Percentiles rank a stretch among this genome's conserved stretches.
These are phyloP conservation scores for Fonsecaea multimorphosa DNA, from an alignment of 2,329 filamentous ascomycete genomes.

Conservation along the genomic window DNA sequence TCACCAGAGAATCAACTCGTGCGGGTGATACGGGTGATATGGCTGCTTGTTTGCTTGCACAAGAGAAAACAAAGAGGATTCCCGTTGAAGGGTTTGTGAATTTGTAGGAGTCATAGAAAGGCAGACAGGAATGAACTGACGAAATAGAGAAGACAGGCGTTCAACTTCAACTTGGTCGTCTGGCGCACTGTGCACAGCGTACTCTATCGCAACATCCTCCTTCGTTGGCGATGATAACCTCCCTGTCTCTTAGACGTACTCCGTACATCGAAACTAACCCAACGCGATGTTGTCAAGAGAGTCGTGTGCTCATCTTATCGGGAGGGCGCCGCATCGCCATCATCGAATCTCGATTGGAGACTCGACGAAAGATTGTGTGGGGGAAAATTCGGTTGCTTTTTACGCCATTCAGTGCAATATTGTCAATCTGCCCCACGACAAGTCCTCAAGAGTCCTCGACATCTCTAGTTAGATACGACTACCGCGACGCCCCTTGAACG, in stretches of 20 bases:
- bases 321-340: neutral
- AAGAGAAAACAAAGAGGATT: constrained; percentile 1
- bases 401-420: neutral
- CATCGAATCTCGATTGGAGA: neutral
- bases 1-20: neutral
- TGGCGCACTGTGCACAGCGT: neutral
- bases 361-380: constrained; percentile 17
- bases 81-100: neutral
- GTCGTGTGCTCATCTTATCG: constrained; percentile 15
- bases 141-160: neutral
- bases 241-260: neutral
- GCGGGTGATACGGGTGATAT: too few species aligned
- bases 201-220: neutral
- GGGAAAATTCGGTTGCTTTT: constrained; percentile 14
- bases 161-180: neutral
- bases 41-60: neutral
- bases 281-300: neutral
- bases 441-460: neutral
- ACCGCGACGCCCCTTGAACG: neutral
- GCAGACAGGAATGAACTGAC: neutral
- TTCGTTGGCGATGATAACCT: neutral
- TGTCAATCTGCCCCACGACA: neutral
- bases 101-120: constrained; percentile 8
- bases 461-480: neutral
- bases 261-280: neutral